Evolutionary conservation across 1,139 yeast genomes (phyloP).

Genomic region (Spathaspora sp.): DNA sequence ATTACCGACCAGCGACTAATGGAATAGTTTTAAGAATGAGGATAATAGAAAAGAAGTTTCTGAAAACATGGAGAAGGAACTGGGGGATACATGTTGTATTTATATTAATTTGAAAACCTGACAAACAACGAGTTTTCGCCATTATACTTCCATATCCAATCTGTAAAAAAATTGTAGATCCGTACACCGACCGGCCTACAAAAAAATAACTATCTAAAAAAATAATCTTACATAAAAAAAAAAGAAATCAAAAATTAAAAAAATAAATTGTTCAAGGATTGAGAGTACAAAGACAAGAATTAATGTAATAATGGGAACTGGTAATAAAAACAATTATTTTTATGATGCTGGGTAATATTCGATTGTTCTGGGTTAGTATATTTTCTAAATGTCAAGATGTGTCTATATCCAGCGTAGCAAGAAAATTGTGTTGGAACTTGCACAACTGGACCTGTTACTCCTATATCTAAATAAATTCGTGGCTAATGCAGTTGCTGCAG

Average conservation of each 20-base stretch:
- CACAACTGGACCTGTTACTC: neutral
- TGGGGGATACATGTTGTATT: slow-evolving; percentile 5
- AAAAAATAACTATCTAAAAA: neutral
- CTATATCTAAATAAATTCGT: neutral
- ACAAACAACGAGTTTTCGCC: slow-evolving; percentile 1
- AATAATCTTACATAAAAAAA: neutral
- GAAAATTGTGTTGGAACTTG: neutral
- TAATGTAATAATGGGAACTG: neutral
- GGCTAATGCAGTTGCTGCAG: neutral
- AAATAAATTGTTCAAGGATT: neutral
- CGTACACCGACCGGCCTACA: neutral
- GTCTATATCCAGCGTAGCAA: too few species aligned
- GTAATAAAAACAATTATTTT: neutral
- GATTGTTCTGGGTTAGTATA: too few species aligned
- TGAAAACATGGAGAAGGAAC: neutral
- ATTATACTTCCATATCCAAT: too few species aligned
- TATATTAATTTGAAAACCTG: slow-evolving; percentile 4
- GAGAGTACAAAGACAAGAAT: neutral
- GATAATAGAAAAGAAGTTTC: slow-evolving; percentile 1
- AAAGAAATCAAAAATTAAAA: neutral
- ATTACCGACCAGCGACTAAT: slow-evolving; percentile 9
- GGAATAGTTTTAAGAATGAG: slow-evolving; percentile 2
- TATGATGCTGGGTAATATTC: neutral
- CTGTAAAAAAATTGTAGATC: neutral
- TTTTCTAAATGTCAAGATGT: too few species aligned